Evolutionary conservation across 306 rosid genomes (phyloP).

Genomic region (Corylus heterophylla): DNA sequence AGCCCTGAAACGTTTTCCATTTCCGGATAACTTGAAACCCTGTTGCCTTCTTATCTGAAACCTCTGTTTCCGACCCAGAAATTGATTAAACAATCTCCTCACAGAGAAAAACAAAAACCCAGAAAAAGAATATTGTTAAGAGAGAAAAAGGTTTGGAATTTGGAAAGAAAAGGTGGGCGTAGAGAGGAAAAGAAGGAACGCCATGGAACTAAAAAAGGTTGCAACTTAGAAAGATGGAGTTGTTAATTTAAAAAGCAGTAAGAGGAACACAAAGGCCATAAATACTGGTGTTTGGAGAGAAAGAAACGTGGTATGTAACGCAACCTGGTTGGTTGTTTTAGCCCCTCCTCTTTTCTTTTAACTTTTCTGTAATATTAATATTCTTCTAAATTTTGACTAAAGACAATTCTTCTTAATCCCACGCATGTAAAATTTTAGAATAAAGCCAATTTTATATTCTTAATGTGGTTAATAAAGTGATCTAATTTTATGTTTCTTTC

Average conservation of each 20-base stretch:
- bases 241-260: conserved; percentile 28
- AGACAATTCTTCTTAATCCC: conserved; percentile 21
- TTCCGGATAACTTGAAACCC: conserved; percentile 10
- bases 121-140: conserved; percentile 25
- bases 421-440: conserved; percentile 20
- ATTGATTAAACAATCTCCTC: neutral
- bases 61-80: neutral
- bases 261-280: conserved; percentile 48
- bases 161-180: conserved; percentile 10
- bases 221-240: conserved; percentile 28
- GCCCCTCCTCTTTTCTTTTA: conserved; percentile 32
- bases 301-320: conserved; percentile 86
- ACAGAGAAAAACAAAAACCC: conserved; percentile 22
- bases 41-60: conserved; percentile 1
- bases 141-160: conserved; percentile 24
- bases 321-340: conserved; percentile 55
- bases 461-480: conserved; percentile 18
- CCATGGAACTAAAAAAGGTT: conserved; percentile 34
- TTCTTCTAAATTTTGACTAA: conserved; percentile 33
- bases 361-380: conserved; percentile 24
- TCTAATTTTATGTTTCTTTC: neutral
- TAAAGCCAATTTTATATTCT: conserved; percentile 11
- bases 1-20: conserved; percentile 53
- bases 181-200: conserved; percentile 30
- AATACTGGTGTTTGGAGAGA: conserved; percentile 49